Evolutionary conservation across 2,329 filamentous ascomycete genomes (phyloP).

Genomic region (Aspergillus texensis): DNA sequence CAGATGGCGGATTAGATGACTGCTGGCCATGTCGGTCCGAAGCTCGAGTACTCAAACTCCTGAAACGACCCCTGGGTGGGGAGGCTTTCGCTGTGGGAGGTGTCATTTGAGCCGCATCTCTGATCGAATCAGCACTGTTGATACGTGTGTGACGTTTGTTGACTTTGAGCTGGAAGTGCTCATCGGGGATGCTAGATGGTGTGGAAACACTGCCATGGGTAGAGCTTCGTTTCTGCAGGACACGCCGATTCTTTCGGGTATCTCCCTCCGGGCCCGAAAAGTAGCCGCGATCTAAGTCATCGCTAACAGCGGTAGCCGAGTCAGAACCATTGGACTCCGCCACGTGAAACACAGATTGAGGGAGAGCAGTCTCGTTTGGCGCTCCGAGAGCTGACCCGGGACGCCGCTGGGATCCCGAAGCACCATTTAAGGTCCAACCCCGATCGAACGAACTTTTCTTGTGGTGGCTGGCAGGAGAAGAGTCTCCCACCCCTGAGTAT

Average conservation of each 20-base stretch:
- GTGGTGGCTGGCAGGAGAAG: conserved; percentile 46
- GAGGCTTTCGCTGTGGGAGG: conserved; percentile 65
- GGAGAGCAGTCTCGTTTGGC: conserved; percentile 21
- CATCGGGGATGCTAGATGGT: conserved; percentile 76
- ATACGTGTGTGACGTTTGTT: conserved; percentile 75
- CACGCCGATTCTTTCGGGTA: conserved; percentile 68
- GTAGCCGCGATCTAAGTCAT: conserved; percentile 82
- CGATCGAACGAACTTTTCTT: conserved; percentile 63
- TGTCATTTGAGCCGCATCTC: conserved; percentile 54
- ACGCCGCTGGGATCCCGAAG: conserved; percentile 29
- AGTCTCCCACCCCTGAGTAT: conserved; percentile 30
- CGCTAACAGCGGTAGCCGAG: conserved; percentile 34
- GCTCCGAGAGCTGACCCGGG: conserved; percentile 38
- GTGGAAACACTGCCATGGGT: conserved; percentile 58
- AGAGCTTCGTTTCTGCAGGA: conserved; percentile 72
- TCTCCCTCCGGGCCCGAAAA: conserved; percentile 89
- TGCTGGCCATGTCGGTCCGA: conserved; percentile 44
- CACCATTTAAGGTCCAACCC: conserved; percentile 57
- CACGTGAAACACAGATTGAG: conserved; percentile 23
- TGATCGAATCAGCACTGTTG: conserved; percentile 75
- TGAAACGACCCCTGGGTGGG: conserved; percentile 54
- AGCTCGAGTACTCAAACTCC: conserved; percentile 63
- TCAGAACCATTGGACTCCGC: conserved; percentile 33
- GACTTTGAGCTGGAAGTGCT: conserved; percentile 67
- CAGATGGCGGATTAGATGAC: conserved; percentile 57